Base-by-base conservation (phyloP, 2,329 filamentous ascomycete genomes). In the Ambrosiella beaveri region DNA sequence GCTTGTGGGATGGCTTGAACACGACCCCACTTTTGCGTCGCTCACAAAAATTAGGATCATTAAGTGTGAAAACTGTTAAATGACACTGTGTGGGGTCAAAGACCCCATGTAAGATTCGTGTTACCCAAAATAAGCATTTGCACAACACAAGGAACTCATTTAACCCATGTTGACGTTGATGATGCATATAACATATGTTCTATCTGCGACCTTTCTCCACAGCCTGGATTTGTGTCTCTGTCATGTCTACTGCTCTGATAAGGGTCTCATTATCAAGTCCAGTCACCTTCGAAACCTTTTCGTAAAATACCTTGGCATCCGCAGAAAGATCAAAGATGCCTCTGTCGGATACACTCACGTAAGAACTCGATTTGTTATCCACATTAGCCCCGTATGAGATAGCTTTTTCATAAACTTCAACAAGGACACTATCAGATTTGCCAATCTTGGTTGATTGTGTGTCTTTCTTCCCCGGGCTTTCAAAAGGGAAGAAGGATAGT, bases 231-330 rank as follows among this genome's bases (percentile, higher is more conserved):
- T 49, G 41, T 27, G 50, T 40, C 49, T 63, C 61, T n/a, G 57
- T 56, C 61, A 61, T 62, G 15, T 63, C 62, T 7, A 58, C 62
- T 19, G 58, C 59, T 39, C 52, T 54, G 12, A 63, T 53, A 12
- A 61, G 12, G 4, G 55, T 60, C n/a, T 59, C 35, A 11, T 60
- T 52, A 36, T 57, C 50, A 12, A 61, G 44, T 15, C 57, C 60
- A 45, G 52, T 57, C 12, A 39, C 38, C 49, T 35, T 44, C 44
- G 60, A 49, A 13, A 59, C 62, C n/a, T 57, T 47, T 11, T 59
- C 41, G 15, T 63, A 63, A 44, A 63, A 62, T 12, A 37, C 15
- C 12, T 19, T 38, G 8, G 61, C 61, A n/a, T 57, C 55, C 9
- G 52, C 52, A 11, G 61, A 55, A n/a, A 63, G 15, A 55, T 62